Base-by-base conservation (phyloP, 164 flowering plant species). In the Macadamia integrifolia region DNA sequence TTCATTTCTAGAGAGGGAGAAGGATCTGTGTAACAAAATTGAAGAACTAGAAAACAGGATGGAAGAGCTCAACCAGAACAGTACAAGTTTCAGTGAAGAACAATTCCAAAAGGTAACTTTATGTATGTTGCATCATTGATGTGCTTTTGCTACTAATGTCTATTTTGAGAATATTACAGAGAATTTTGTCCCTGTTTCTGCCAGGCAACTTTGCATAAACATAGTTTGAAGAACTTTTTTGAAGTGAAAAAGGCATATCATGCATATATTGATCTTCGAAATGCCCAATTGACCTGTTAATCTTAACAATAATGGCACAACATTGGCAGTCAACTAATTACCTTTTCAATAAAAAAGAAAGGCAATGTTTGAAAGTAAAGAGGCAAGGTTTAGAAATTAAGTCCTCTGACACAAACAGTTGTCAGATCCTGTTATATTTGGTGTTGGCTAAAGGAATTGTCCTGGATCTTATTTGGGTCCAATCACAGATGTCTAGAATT, bases 1-100 rank as follows among this genome's bases (percentile, higher is more conserved):
- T 74, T 65, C 82, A 49, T 92, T 87, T 77, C 57, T 81, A 57
- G 87, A 86, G 73, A 90, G 84, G 80, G 98, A 92, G 74, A 86
- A 76, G 69, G 92, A 87, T 63, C 87, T 88, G 58, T 67, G 59
- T 10, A 74, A 73, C 65, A 87, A 71, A 72, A 86, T 90, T 58
- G 83, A 80, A 65, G 91, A 91, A 78, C 74, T 92, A 29, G 84
- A 84, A 71, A 75, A 67, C 66, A 75, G 74, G 68, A 40, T 86
- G 62, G 79, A 78, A 60, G 90, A 79, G 60, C 81, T 84, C 58
- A 67, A 61, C 65, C 84, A 78, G 56, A 76, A 28, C 23, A 77
- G 73, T 69, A 35, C 56, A 69, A 67, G 63, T 32, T 66, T 64
- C 35, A 71, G 56, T 69, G 76, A 78, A 44, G 32, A 75, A n/a